Evolutionary conservation across 768 basidiomycete genomes (phyloP), one percentile per base, ranked within the genome.

Genomic region (Kwoniella shandongensis): DNA sequence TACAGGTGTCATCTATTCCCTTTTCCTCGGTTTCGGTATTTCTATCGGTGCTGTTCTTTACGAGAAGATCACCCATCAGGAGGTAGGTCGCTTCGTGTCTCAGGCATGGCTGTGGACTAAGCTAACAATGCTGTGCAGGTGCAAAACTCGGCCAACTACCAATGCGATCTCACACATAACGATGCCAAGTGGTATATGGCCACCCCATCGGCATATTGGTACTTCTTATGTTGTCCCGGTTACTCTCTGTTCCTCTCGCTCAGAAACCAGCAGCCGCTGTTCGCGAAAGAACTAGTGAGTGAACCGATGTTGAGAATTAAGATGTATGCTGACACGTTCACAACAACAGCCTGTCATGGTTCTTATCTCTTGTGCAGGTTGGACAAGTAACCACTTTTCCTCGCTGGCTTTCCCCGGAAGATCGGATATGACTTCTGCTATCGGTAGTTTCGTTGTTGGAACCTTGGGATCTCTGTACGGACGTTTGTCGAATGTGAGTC

Each of bases 361-460:
- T 15, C 70, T 76, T 5, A 84, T 88, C 52, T 78, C 88, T 2
- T 85, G 81, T 54, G 77, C 83, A 18, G 89, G 89, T 0, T 91
- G 88, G 88, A 82, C 83, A 13, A 85, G 83, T 39, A 92, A 90
- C 73, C 84, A 88, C 69, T 88, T 77, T 59, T 70, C 86, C 2
- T 83, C 84, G 2, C 78, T 81, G 36, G 73, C 74, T 3, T 88
- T 89, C 71, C 78, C 79, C 30, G 82, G 82, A 59, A 86, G 88
- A 73, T 82, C 81, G 54, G 88, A 92, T 71, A 86, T 91, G 70
- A 85, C 83, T 26, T 86, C 88, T 5, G 88, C 88, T 1, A 82
- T 88, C 54, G 89, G 86, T 80, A 86, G 87, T 1, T 88, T 92
- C 66, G 84, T 86, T 0, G 88, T 91, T 39, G 89, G 89, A 5